phyloP scores from a whole-genome alignment of 345 rosid species.

The Salix brachista region DNA sequence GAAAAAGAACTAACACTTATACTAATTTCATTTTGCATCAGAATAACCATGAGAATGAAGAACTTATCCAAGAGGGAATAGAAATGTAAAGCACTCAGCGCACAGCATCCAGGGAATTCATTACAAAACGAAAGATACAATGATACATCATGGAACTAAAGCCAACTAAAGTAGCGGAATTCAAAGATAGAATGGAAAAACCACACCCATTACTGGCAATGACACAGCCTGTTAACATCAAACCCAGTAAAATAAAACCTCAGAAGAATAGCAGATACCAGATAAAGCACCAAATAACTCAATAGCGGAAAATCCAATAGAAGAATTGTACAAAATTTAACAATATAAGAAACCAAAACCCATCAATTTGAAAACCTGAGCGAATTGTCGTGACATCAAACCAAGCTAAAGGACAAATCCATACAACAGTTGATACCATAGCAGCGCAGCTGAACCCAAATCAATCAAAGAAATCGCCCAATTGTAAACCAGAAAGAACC shows the following conservation, averaged over 20 bases:
- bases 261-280: background rate
- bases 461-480: background rate
- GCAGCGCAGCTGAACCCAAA: background rate
- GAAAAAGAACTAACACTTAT: background rate
- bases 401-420: background rate
- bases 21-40: background rate
- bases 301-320: background rate
- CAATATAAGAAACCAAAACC: background rate
- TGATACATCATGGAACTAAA: background rate
- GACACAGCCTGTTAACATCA: background rate
- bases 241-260: slow-evolving; percentile 7
- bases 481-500: background rate
- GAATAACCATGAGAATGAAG: background rate
- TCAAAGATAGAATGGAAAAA: background rate
- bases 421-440: background rate
- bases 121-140: background rate
- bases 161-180: background rate
- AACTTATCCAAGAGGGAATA: background rate
- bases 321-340: background rate
- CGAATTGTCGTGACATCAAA: background rate
- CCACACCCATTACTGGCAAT: background rate
- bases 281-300: background rate
- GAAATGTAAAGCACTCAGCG: background rate
- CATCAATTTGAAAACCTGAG: background rate
- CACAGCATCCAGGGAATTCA: background rate